Base-by-base conservation (phyloP, 2,329 filamentous ascomycete genomes). In the Aureobasidium leucospermi region DNA sequence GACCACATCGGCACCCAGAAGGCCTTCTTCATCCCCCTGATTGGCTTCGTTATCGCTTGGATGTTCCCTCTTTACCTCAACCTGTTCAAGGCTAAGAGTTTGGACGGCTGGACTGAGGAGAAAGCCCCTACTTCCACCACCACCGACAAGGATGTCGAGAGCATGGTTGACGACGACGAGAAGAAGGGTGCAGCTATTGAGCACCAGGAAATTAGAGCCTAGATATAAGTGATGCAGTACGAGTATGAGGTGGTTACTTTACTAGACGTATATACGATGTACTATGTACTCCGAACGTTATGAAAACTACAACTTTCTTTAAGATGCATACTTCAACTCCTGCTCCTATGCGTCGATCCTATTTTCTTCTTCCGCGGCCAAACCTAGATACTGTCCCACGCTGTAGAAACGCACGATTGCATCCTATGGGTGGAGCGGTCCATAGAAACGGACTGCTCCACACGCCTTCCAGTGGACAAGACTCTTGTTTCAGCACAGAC, bases 11-110 rank as follows among this genome's bases (percentile, higher is more conserved):
- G 79, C 43, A 87, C 84, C 2, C 82, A 79, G 0, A 74, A 81
- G 41, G 82, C 84, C 5, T 87, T 90, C 83, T 75, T 84, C 9
- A 85, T 90, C 1, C 87, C 87, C 0, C 67, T 87, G 45, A 70
- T 70, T 4, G 80, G 80, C 65, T 74, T 81, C 68, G 51, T 80
- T 63, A 73, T 73, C 0, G 76, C 78, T 0, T 79, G 73, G 71
- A 69, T 67, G 4, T 81, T 80, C 66, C 65, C 76, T 0, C 52
- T 79, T 6, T 71, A 68, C 43, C 77, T 81, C 28, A 90, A 90
- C 71, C 88, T 65, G 75, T 84, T 4, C 84, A 85, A 0, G 73
- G 77, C 2, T 90, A 90, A 68, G 76, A 80, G 36, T 74, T 80
- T 58, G 2, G 87, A 90, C 67, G 77, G 73, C 60, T 74, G 81